Evolutionary conservation across 1,284 basidiomycete species (phyloP), one percentile per base, ranked within the genome.

Genomic region (Vanrija sp.): DNA sequence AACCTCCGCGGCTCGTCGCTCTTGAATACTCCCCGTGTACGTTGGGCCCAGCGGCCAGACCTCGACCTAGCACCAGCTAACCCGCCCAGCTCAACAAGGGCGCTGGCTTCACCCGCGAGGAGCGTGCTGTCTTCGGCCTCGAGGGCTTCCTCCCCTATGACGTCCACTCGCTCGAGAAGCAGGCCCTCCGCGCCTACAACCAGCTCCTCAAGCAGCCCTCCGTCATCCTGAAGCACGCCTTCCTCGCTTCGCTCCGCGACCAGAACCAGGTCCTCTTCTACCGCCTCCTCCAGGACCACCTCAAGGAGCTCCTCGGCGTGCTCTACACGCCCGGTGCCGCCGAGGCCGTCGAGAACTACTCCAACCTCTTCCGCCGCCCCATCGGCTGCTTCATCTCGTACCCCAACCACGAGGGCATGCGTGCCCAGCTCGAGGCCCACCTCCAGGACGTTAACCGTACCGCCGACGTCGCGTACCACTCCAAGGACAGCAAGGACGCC

Each of bases 341-440:
- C 27, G 75, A 76, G 61, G 75, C 75, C 23, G 76, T 92, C 43
- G 78, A 85, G n/a, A 81, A 86, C 54, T 92, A 91, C 66, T 91
- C 88, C 1, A 85, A 86, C 69, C 78, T 91, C 12, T 92, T 89
- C 77, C 79, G 89, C 45, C 77, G 87, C 43, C 87, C 86, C 57
- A 59, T 66, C 39, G 72, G 72, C 16, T 51, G 49, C 36, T 51
- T 39, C 19, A 20, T 51, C 22, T 75, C 84, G 0, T 86, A 84
- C 69, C 77, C 82, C 0, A 78, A 85, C 62, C 75, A 80, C 59
- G 83, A 87, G 57, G 77, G 79, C 18, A 90, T 89, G 87, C 85
- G 67, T 4, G 71, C 75, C 3, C 74, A 77, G 63, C 73, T 77
- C 35, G 60, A 75, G 53, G 64, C 69, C 8, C 76, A 77, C 51